Evolutionary conservation across 208 protist genomes (phyloP).

Genomic region (Sergeia podlipaevii): DNA sequence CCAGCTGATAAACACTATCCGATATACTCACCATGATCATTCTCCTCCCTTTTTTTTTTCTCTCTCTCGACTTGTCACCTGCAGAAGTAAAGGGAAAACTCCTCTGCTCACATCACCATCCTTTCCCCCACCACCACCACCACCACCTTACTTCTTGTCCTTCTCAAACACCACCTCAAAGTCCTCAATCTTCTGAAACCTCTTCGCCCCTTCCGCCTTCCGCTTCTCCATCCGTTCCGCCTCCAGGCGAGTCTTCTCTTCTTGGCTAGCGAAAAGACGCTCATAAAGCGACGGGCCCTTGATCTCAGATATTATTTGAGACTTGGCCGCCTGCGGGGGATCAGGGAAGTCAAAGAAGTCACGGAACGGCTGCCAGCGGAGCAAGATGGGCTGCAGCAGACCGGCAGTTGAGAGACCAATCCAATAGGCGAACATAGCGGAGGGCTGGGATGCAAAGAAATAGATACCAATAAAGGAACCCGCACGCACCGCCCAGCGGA

Average conservation of each 20-base stretch:
- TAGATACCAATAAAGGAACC: slow-evolving; percentile 69
- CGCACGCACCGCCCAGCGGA: slow-evolving; percentile 70
- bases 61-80: no score
- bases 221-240: slow-evolving; percentile 35
- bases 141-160: no score
- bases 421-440: slow-evolving; percentile 90
- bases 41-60: no score
- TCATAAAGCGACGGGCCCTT: slow-evolving; percentile 70
- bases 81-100: no score
- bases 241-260: slow-evolving; percentile 46
- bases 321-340: slow-evolving; percentile 64
- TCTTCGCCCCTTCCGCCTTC: slow-evolving; percentile 27
- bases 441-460: slow-evolving; percentile 71
- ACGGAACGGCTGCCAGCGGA: slow-evolving; percentile 84
- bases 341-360: slow-evolving; percentile 82
- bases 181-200: slow-evolving; percentile 68
- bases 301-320: slow-evolving; percentile 57
- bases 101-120: no score
- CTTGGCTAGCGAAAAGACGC: slow-evolving; percentile 61
- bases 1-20: no score
- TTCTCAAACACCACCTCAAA: slow-evolving; percentile 75
- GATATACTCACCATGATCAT: no score
- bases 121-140: no score
- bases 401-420: slow-evolving; percentile 80
- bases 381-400: slow-evolving; percentile 77